Evolutionary conservation across 345 rosid genomes (phyloP).

Genomic region (Salix exigua): DNA sequence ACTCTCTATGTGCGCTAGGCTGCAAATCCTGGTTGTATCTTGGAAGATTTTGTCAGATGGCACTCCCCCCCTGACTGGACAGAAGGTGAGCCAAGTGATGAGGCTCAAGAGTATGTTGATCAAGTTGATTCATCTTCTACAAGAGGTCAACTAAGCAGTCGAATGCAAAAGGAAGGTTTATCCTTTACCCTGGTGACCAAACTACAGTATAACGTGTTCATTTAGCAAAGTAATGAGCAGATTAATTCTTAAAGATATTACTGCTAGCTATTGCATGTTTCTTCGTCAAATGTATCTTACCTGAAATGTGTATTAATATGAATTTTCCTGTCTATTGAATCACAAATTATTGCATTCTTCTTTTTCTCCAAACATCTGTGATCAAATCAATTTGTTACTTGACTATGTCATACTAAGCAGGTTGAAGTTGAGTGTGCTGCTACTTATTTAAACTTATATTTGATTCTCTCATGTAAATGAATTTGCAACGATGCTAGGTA

Average conservation of each 20-base stretch:
- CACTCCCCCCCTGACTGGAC: constrained; percentile 99
- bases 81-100: constrained; percentile 46
- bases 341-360: too few relatives aligned
- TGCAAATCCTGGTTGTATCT: constrained; percentile 96
- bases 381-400: too few relatives aligned
- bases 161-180: constrained; percentile 97
- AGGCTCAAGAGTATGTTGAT: constrained; percentile 33
- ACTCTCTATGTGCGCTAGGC: constrained; percentile 43
- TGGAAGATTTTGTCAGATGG: constrained; percentile 99
- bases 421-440: neutral
- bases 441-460: neutral
- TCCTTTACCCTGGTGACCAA: constrained; percentile 3
- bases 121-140: constrained; percentile 36
- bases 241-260: too few relatives aligned
- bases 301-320: too few relatives aligned
- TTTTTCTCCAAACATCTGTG: too few relatives aligned
- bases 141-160: constrained; percentile 81
- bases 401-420: neutral
- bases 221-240: too few relatives aligned
- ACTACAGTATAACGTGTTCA: neutral
- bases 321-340: too few relatives aligned
- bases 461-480: constrained; percentile 5
- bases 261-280: too few relatives aligned
- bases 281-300: too few relatives aligned
- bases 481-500: constrained; percentile 46